Evolutionary conservation across 2,329 filamentous ascomycete genomes (phyloP), one percentile per base, ranked within the genome.

Genomic region (Arthroderma sp.): DNA sequence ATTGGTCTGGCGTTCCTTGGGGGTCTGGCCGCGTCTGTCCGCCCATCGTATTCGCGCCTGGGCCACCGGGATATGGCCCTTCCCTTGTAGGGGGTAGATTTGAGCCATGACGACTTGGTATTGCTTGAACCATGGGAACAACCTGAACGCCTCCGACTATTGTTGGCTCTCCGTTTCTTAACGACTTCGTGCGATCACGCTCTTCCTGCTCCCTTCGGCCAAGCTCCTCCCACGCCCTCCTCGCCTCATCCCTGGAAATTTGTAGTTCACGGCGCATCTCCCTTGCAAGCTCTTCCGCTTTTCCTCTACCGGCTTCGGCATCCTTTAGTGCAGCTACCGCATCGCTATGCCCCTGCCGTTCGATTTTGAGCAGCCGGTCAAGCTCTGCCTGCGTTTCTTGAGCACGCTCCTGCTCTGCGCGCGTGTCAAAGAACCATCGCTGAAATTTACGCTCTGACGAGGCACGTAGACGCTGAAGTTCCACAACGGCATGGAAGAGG

Each of bases 361-460:
- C 88, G 34, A 79, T 73, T 38, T 81, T 74, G n/a, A 95, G 67
- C 36, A 80, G 75, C 31, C 74, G 71, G 57, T 93, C 81, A n/a
- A 94, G 67, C 58, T 88, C 78, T 3, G 79, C 87, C 46, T 86
- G 84, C 33, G 83, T 72, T 63, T 96, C 91, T 52, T 85, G 82
- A 41, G 81, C 75, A 29, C 83, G 80, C 66, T 96, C 91, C 52
- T 94, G 78, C 53, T 96, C 88, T 30, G 81, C 76, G 42, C 88
- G 76, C 5, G 88, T 94, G 61, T 98, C 91, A 55, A 94, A 94
- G 66, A 96, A 96, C 91, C 91, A 98, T 42, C 91, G 78, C 65
- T 98, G 91, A 56, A 98, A 98, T 61, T 96, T 96, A 51, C 91
- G 80, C 64, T 98, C 91, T 0, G 89, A 96, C 45, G 87, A 94